Percentiles rank a stretch among this genome's conserved stretches.
Evolutionary conservation across 176 grass and related monocot species (phyloP).

Genomic region (Carex scoparia): DNA sequence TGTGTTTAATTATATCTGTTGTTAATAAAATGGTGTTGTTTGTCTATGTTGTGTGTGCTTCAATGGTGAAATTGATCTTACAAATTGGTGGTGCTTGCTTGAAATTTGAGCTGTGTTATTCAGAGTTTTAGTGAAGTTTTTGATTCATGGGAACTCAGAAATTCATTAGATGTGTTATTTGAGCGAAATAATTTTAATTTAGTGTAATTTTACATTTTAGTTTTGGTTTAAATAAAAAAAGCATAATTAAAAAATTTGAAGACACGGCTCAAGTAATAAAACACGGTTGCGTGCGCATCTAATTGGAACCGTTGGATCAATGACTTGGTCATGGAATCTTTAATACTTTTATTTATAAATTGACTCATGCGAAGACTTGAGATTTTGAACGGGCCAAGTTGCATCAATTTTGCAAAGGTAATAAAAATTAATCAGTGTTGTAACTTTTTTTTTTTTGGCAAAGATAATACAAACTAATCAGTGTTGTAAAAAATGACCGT

Average conservation of each 20-base stretch:
- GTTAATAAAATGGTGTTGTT: background rate
- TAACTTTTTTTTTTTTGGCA: no score
- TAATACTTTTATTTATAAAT: background rate
- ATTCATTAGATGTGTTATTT: background rate
- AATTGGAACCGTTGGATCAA: background rate
- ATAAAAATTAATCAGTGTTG: no score
- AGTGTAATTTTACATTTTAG: background rate
- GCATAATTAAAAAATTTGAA: background rate
- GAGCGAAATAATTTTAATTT: background rate
- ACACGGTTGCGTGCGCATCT: background rate
- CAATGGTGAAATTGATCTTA: background rate
- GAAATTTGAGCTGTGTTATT: background rate
- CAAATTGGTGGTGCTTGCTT: background rate
- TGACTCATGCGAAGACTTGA: background rate
- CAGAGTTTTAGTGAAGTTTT: background rate
- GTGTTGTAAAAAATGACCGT: no score
- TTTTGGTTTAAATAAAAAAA: background rate
- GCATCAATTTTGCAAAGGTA: background rate
- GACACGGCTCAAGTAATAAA: background rate
- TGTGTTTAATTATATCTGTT: background rate
- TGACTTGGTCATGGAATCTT: background rate
- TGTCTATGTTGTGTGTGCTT: background rate
- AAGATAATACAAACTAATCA: no score
- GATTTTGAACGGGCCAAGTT: background rate
- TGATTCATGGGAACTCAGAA: background rate